Conservation (phyloP, 257 asterid genomes). For the Prunella vulgaris region DNA sequence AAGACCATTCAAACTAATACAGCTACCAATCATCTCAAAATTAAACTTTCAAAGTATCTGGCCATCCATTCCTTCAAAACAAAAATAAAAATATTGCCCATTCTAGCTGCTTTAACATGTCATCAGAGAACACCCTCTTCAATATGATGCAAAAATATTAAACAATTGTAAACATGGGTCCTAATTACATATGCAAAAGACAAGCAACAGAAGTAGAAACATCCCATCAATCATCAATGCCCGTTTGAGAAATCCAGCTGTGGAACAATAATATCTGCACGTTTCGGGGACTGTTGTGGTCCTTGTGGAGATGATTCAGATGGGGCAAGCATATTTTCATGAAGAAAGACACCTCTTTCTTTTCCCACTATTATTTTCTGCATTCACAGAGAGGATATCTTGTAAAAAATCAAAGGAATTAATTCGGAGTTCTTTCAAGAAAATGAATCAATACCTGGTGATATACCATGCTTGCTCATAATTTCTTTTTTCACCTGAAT, state of each 20-base stretch:
- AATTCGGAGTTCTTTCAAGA: neutral
- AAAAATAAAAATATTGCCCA: too few species aligned
- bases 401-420: neutral
- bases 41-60: neutral
- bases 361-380: constrained; percentile 42
- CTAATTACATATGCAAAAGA: constrained; percentile 6
- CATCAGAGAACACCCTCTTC: neutral
- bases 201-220: constrained; percentile 12
- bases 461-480: constrained; percentile 48
- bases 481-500: constrained; percentile 74
- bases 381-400: constrained; percentile 1
- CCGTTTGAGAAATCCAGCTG: constrained; percentile 13
- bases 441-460: constrained; percentile 53
- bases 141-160: neutral
- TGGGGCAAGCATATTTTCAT: constrained; percentile 71
- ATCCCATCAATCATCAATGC: neutral
- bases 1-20: neutral
- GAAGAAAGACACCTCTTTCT: constrained; percentile 55
- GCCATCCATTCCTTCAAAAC: too few species aligned
- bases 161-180: neutral
- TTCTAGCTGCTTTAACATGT: constrained; percentile 3
- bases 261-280: constrained; percentile 19
- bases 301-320: constrained; percentile 37
- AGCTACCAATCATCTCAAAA: neutral
- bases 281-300: constrained; percentile 28